Evolutionary conservation across 1,139 yeast genomes (phyloP).

Genomic region (Pichia sp.): DNA sequence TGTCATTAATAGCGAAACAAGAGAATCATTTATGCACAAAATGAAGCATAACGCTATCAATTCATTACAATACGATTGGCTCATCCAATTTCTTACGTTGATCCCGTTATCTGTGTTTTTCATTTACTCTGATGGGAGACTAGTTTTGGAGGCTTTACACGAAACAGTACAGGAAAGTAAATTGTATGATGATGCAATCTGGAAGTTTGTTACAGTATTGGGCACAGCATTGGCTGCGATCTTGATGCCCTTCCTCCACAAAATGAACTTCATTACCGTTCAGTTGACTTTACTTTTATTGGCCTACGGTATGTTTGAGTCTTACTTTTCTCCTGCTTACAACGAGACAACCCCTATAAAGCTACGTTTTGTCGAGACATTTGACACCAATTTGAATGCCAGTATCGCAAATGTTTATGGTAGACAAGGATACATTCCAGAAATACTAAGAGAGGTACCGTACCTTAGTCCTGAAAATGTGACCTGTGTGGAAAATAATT

Average conservation of each 20-base stretch:
- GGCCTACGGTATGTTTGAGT: constrained; percentile 23
- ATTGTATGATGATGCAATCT: constrained; percentile 45
- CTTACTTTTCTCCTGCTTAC: constrained; percentile 49
- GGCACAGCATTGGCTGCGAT: constrained; percentile 51
- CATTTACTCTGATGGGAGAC: constrained; percentile 47
- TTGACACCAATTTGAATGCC: constrained; percentile 37
- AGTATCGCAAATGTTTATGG: constrained; percentile 45
- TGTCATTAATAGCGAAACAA: constrained; percentile 29
- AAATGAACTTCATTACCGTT: constrained; percentile 48
- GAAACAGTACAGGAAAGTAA: constrained; percentile 69
- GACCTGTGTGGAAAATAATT: constrained; percentile 35
- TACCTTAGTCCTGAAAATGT: constrained; percentile 41
- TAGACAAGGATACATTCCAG: constrained; percentile 43
- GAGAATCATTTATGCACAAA: constrained; percentile 26
- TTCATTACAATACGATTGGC: constrained; percentile 72
- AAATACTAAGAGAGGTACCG: constrained; percentile 56
- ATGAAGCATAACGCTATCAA: constrained; percentile 34
- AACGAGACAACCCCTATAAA: constrained; percentile 61
- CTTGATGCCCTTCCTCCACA: constrained; percentile 67
- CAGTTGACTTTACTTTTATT: constrained; percentile 42
- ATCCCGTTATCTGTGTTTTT: constrained; percentile 63
- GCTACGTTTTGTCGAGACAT: constrained; percentile 59
- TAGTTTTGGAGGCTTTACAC: constrained; percentile 58
- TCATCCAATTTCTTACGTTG: constrained; percentile 60
- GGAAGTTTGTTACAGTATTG: constrained; percentile 37